Percentiles rank a stretch among this genome's conserved stretches.
phyloP scores from a whole-genome alignment of 768 basidiomycete genomes.

The Ramaria rubella region DNA sequence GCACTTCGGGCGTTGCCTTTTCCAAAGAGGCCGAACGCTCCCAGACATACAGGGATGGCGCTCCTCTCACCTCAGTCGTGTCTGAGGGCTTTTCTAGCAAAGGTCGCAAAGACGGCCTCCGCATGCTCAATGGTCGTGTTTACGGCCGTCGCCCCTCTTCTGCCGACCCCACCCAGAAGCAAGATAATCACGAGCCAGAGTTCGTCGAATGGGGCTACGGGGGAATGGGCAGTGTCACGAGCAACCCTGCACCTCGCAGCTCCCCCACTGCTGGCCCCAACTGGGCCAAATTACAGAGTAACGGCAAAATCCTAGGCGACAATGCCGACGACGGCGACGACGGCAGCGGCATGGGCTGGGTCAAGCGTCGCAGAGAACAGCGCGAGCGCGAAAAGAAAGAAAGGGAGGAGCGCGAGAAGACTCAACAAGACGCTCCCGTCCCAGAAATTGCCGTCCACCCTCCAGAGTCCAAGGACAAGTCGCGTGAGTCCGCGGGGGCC shows the following conservation, averaged over 20 bases:
- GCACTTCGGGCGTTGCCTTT: conserved; percentile 22
- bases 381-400: conserved; percentile 47
- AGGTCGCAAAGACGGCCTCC: conserved; percentile 32
- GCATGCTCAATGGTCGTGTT: conserved; percentile 81
- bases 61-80: conserved; percentile 17
- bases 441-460: conserved; percentile 11
- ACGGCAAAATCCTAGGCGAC: conserved; percentile 14
- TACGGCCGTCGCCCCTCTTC: conserved; percentile 43
- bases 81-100: conserved; percentile 20
- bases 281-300: conserved; percentile 33
- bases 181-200: conserved; percentile 54
- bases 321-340: conserved; percentile 54
- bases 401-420: conserved; percentile 30
- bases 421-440: conserved; percentile 23
- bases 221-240: conserved; percentile 61
- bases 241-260: conserved; percentile 18
- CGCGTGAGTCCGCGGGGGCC: too few species aligned
- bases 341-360: conserved; percentile 84
- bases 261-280: conserved; percentile 28
- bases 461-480: conserved; percentile 11
- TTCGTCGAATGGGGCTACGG: conserved; percentile 94
- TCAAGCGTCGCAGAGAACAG: conserved; percentile 54
- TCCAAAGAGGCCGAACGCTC: conserved; percentile 31
- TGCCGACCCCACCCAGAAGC: conserved; percentile 4
- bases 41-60: conserved; percentile 26